Base-by-base conservation (phyloP, 2,329 filamentous ascomycete species). In the Aspergillus bombycis region DNA sequence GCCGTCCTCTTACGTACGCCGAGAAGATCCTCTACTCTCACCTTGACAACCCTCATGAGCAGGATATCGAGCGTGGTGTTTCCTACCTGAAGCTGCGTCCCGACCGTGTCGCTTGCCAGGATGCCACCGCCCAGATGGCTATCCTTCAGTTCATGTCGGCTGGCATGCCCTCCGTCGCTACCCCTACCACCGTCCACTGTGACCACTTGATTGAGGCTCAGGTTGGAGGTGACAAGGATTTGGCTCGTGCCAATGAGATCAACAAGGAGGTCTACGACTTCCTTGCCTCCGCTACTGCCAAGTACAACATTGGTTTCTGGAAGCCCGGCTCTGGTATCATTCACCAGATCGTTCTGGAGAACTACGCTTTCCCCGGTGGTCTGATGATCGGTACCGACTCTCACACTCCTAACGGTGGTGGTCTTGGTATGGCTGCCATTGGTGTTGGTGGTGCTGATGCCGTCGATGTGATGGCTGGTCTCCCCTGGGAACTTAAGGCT, bases 241-340 rank as follows among this genome's bases (percentile, higher is more conserved):
- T 98, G 80, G 91, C 88, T 66, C 89, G 94, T 76, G 95, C 95
- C 74, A 85, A 94, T 76, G 87, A 89, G 73, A 97, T 97, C 84
- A 98, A 98, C 90, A 96, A 96, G 87, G 94, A 98, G 83, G 95
- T 99, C 73, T 99, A 98, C 84, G 91, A 98, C 83, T 99, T 99
- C 87, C 84, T 99, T 78, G 88, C 93, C 66, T 89, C 90, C 68
- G 91, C 94, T 70, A 98, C 94, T 80, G 94, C 94, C 77, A 99
- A 98, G 86, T 99, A 98, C 87, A 94, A 98, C 87, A 98, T 98
- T 80, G 95, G 95, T 85, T 98, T 98, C 90, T 99, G 95, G 95
- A 93, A 88, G 81, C 95, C 95, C 70, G 95, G 95, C 74, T 97
- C 94, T 79, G 95, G 95, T 87, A 99, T 98, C 80, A 99, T 99